These are phyloP conservation scores for Blumeriella jaapii DNA, from an alignment of 2,329 filamentous ascomycete species.

Conservation along the genomic window DNA sequence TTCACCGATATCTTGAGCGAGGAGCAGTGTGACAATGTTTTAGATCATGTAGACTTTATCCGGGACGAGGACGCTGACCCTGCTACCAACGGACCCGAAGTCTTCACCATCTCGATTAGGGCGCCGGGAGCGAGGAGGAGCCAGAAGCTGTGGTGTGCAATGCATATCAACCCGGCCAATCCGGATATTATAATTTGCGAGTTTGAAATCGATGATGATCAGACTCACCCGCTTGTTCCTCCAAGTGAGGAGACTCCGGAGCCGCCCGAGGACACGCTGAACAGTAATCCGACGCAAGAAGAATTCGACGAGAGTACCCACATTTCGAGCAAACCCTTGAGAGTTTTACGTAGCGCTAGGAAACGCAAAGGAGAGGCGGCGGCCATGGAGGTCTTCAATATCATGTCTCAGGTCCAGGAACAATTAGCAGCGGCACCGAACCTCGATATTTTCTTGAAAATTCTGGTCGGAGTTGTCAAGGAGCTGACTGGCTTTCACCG, in stretches of 20 bases:
- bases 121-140: conserved; percentile 35
- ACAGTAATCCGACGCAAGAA: conserved; percentile 59
- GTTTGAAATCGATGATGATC: conserved; percentile 76
- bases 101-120: conserved; percentile 70
- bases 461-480: conserved; percentile 75
- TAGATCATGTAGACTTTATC: conserved; percentile 83
- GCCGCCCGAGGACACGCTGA: conserved; percentile 60
- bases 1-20: conserved; percentile 78
- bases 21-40: conserved; percentile 70
- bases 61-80: conserved; percentile 72
- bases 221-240: conserved; percentile 54
- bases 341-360: conserved; percentile 62
- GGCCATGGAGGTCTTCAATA: conserved; percentile 83
- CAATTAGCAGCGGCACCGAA: conserved; percentile 64
- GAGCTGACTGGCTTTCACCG: conserved; percentile 85
- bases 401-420: conserved; percentile 85
- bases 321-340: conserved; percentile 63
- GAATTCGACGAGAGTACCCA: conserved; percentile 68
- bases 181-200: conserved; percentile 72
- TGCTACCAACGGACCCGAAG: conserved; percentile 65
- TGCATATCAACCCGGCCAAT: conserved; percentile 61
- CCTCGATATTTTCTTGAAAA: conserved; percentile 65
- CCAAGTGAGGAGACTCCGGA: conserved; percentile 47
- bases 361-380: conserved; percentile 68
- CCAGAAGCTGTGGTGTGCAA: conserved; percentile 75